phyloP scores from a whole-genome alignment of 164 flowering plant genomes.

The Tetrastigma voinierianum region DNA sequence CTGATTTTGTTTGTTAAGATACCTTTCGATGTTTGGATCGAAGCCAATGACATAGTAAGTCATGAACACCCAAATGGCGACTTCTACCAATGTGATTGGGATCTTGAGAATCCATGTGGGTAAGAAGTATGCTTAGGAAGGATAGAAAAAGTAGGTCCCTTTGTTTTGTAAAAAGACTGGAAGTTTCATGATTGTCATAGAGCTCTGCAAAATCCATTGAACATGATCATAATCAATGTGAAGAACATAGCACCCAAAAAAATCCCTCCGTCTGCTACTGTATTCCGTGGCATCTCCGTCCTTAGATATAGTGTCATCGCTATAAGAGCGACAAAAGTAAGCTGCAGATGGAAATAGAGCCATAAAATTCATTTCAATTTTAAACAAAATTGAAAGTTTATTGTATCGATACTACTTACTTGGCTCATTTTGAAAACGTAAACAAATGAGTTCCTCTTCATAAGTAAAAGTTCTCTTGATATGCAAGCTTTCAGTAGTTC shows the following conservation, averaged over 20 bases:
- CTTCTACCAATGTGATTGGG: conserved; percentile 46
- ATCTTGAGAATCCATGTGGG: conserved; percentile 73
- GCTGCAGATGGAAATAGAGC: conserved; percentile 22
- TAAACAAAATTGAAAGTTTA: neutral
- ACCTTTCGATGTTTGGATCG: conserved; percentile 32
- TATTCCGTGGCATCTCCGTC: conserved; percentile 35
- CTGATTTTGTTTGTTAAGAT: no score
- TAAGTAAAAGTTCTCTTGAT: conserved; percentile 58
- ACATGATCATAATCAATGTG: conserved; percentile 31
- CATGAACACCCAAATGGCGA: conserved; percentile 35
- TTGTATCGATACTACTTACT: conserved; percentile 25
- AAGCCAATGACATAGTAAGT: conserved; percentile 60
- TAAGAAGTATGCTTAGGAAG: conserved; percentile 78
- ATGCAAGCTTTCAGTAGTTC: conserved; percentile 59
- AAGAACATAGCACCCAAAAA: conserved; percentile 57
- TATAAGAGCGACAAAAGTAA: conserved; percentile 28
- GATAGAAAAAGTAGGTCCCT: conserved; percentile 75
- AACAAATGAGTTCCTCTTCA: conserved; percentile 72
- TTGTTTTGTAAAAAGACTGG: conserved; percentile 87
- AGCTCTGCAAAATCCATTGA: conserved; percentile 60
- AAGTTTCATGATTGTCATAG: conserved; percentile 50
- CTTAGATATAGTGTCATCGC: conserved; percentile 42
- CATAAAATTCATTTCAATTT: no score
- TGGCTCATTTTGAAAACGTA: conserved; percentile 56
- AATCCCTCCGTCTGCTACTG: conserved; percentile 38